Conservation (phyloP, 73 alveolate genomes). For the Paramecium tetraurelia region DNA sequence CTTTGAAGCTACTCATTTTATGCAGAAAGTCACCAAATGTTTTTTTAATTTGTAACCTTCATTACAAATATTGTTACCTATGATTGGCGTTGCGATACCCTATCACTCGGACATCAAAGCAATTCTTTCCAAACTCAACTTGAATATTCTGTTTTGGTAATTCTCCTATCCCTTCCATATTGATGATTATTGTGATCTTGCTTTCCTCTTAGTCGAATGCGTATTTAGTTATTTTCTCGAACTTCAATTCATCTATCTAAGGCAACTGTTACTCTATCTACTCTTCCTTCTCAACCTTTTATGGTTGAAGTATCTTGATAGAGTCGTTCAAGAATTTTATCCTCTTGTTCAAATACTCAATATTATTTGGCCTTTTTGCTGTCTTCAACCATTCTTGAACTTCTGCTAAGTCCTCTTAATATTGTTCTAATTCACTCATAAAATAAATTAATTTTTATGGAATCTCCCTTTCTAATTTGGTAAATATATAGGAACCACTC, state of each 20-base stretch:
- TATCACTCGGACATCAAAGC: background rate
- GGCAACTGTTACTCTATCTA: background rate
- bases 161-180: background rate
- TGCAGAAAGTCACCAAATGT: background rate
- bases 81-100: background rate
- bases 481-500: background rate
- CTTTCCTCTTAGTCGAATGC: background rate
- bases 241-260: background rate
- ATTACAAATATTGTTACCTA: background rate
- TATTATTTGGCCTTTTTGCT: background rate
- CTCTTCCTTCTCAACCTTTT: background rate
- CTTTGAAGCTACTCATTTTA: background rate
- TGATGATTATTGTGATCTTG: background rate
- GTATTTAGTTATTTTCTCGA: background rate
- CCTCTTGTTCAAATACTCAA: background rate
- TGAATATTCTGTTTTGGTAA: background rate
- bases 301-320: background rate
- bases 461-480: background rate
- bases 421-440: conserved; percentile 8
- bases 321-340: background rate
- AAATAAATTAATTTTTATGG: conserved; percentile 9
- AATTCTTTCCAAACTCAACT: background rate
- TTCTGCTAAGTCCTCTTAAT: conserved; percentile 16
- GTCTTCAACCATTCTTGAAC: background rate
- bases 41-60: background rate